Evolutionary conservation across 345 rosid species (phyloP).

Genomic region (Moringa oleifera): DNA sequence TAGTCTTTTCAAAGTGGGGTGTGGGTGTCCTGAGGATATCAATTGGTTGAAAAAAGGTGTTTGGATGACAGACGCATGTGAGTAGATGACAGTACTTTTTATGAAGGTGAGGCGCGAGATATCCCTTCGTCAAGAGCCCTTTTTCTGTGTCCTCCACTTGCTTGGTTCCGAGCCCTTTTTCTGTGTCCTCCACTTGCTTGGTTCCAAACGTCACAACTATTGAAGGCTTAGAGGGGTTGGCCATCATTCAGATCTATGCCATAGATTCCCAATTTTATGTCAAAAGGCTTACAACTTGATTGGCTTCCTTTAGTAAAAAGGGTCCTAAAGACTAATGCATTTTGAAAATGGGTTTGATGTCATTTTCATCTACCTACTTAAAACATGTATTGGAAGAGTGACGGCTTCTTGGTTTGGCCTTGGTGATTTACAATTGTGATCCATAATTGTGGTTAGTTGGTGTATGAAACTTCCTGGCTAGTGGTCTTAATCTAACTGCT

Average conservation of each 20-base stretch:
- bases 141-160: neutral
- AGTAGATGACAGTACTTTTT: conserved; percentile 16
- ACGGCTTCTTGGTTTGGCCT: neutral
- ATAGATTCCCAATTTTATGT: neutral
- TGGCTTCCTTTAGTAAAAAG: conserved; percentile 2
- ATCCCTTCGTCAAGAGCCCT: conserved; percentile 4
- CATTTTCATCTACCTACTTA: neutral
- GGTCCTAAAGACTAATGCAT: neutral
- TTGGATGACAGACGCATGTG: conserved; percentile 8
- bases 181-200: neutral
- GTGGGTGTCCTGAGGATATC: neutral
- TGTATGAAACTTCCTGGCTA: too few species aligned
- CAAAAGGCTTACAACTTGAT: neutral
- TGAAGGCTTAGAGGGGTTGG: neutral
- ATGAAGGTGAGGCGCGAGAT: neutral
- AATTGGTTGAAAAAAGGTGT: neutral
- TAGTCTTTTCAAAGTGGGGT: neutral
- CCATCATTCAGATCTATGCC: neutral
- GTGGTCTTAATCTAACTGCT: too few species aligned
- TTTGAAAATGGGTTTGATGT: neutral
- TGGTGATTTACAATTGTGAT: neutral
- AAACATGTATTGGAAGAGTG: neutral
- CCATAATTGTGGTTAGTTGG: neutral
- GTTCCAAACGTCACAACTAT: neutral
- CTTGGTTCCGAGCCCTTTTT: neutral